Percentiles rank a stretch among this genome's conserved stretches.
phyloP scores from a whole-genome alignment of 1,284 basidiomycete species.

The Erythrobasidium hasegawianum region DNA sequence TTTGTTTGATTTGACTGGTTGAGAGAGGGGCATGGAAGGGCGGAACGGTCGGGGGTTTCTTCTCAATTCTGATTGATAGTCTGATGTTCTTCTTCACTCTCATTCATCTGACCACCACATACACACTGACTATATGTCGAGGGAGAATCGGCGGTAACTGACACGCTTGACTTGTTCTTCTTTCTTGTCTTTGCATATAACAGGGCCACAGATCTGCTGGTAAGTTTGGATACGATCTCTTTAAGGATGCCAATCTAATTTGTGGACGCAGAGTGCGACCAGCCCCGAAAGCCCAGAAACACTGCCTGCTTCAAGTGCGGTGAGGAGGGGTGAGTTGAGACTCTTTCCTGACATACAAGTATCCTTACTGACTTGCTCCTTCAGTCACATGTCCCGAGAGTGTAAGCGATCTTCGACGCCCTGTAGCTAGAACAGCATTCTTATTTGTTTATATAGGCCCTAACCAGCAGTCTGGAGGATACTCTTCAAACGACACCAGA shows the following conservation, averaged over 20 bases:
- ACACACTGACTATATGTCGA: neutral
- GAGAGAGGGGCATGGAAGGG: neutral
- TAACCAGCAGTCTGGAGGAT: neutral
- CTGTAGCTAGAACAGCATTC: neutral
- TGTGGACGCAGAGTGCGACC: constrained; percentile 11
- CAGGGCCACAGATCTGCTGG: constrained; percentile 29
- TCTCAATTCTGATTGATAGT: neutral
- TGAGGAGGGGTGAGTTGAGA: constrained; percentile 19
- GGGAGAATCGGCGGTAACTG: neutral
- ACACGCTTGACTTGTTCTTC: neutral
- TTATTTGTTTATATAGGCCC: constrained; percentile 1
- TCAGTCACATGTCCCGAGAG: constrained; percentile 3
- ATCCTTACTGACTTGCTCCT: no score
- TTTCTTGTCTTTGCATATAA: neutral
- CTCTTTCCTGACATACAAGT: no score
- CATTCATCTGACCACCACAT: neutral
- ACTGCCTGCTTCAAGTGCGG: constrained; percentile 33
- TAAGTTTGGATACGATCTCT: neutral
- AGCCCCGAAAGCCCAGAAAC: constrained; percentile 33
- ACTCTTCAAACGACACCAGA: neutral
- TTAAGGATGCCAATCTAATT: neutral
- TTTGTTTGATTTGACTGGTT: neutral
- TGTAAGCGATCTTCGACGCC: neutral
- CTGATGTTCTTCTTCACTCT: neutral
- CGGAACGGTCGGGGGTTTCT: neutral